These are phyloP conservation scores for Chaetomium sp. DNA, from an alignment of 2,329 filamentous ascomycete genomes.

Conservation along the genomic window DNA sequence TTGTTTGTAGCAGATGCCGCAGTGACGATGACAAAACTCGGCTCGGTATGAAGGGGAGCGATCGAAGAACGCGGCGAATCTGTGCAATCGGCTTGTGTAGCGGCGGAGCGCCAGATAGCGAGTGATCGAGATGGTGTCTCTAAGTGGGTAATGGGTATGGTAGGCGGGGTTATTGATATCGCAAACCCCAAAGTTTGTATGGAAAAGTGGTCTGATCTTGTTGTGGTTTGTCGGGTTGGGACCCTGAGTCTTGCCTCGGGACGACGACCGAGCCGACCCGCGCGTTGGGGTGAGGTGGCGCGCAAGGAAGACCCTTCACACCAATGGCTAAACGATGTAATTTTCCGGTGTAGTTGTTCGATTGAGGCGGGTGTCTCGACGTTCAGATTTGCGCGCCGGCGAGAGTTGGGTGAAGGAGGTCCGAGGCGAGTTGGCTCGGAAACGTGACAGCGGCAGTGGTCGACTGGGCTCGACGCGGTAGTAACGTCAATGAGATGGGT, in stretches of 20 bases:
- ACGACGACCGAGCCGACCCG: neutral
- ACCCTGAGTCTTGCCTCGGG: neutral
- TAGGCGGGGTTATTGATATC: neutral
- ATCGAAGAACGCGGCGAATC: conserved; percentile 19
- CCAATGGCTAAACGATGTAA: neutral
- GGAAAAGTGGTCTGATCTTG: neutral
- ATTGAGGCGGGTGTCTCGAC: neutral
- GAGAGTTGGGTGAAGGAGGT: neutral
- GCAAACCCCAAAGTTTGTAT: too few relatives aligned
- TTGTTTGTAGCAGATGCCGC: conserved; percentile 47
- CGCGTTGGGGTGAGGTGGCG: neutral
- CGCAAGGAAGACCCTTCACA: neutral
- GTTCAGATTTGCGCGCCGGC: neutral
- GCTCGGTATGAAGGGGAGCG: conserved; percentile 36
- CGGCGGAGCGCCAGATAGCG: conserved; percentile 6
- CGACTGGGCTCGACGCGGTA: conserved; percentile 16
- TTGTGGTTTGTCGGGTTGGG: neutral
- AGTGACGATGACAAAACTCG: conserved; percentile 38
- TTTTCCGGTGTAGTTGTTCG: neutral
- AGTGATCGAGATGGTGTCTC: neutral
- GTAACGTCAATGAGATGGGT: conserved; percentile 10
- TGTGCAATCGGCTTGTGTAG: neutral
- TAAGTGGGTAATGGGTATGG: neutral
- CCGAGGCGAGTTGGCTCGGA: conserved; percentile 7
- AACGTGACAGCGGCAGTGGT: conserved; percentile 4